Conservation (phyloP, 371 early-diverging fungal genomes). For the Lichtheimia ornata region DNA sequence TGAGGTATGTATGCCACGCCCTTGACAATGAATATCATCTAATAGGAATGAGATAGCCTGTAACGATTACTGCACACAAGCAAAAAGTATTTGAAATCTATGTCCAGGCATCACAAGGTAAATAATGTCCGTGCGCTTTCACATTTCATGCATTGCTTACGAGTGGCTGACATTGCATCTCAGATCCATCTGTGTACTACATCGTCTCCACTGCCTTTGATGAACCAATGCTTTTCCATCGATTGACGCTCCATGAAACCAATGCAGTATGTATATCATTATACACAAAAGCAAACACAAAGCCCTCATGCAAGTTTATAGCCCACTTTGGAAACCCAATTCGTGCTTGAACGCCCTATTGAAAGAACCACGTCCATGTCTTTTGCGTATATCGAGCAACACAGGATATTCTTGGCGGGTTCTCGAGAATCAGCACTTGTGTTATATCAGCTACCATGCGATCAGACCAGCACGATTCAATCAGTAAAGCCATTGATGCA, state of each 20-base stretch:
- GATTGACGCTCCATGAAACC: slow-evolving; percentile 24
- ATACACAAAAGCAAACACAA: slow-evolving; percentile 1
- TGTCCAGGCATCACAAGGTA: slow-evolving; percentile 36
- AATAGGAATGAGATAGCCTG: slow-evolving; percentile 25
- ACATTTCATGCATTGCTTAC: background rate
- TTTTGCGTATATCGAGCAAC: slow-evolving; percentile 38
- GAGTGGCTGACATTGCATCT: background rate
- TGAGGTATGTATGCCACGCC: slow-evolving; percentile 21
- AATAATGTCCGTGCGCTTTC: background rate
- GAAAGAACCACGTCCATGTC: slow-evolving; percentile 54
- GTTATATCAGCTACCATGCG: slow-evolving; percentile 46
- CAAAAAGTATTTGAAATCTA: slow-evolving; percentile 56
- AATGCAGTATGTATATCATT: slow-evolving; percentile 16
- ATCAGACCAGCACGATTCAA: slow-evolving; percentile 6
- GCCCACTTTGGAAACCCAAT: slow-evolving; percentile 41
- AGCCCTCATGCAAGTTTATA: slow-evolving; percentile 8
- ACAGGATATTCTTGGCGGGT: slow-evolving; percentile 57
- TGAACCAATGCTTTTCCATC: slow-evolving; percentile 40
- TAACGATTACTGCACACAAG: slow-evolving; percentile 42
- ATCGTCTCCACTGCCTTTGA: slow-evolving; percentile 47
- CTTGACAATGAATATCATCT: background rate
- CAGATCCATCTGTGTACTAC: slow-evolving; percentile 40
- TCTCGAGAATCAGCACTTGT: slow-evolving; percentile 63
- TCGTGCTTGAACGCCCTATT: slow-evolving; percentile 47
- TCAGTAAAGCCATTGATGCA: slow-evolving; percentile 31